Conservation (phyloP, 352 stramenopile genomes). For the Phytophthora pistaciae region DNA sequence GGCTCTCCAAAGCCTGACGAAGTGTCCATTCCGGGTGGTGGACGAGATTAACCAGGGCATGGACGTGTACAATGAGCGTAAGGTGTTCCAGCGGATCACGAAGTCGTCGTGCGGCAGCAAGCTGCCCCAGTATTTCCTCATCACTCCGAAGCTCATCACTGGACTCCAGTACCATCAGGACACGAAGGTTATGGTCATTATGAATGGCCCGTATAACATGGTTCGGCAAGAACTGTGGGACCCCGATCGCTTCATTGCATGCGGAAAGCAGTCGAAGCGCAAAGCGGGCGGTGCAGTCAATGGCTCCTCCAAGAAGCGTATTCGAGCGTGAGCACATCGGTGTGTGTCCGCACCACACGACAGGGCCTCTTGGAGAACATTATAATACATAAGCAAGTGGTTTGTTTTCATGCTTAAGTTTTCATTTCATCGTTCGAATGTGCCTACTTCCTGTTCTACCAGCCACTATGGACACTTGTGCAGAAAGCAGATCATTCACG, state of each 20-base stretch:
- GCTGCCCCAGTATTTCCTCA: slow-evolving; percentile 90
- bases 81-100: slow-evolving; percentile 90
- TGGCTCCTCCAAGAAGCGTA: slow-evolving; percentile 36
- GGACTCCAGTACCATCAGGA: slow-evolving; percentile 86
- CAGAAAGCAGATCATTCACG: slow-evolving; percentile 10
- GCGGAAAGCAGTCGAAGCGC: slow-evolving; percentile 49
- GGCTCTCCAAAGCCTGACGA: slow-evolving; percentile 87
- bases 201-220: slow-evolving; percentile 89
- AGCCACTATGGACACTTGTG: slow-evolving; percentile 8
- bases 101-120: slow-evolving; percentile 89
- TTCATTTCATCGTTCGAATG: slow-evolving; percentile 31
- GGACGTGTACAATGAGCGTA: slow-evolving; percentile 92
- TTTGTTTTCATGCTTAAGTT: slow-evolving; percentile 19
- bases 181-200: slow-evolving; percentile 90
- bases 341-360: slow-evolving; percentile 15
- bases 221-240: slow-evolving; percentile 84
- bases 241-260: slow-evolving; percentile 56
- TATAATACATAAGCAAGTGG: slow-evolving; percentile 18
- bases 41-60: slow-evolving; percentile 93
- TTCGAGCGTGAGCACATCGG: slow-evolving; percentile 30
- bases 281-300: slow-evolving; percentile 10
- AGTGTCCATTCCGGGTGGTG: slow-evolving; percentile 89
- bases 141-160: slow-evolving; percentile 91
- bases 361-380: slow-evolving; percentile 5
- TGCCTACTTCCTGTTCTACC: slow-evolving; percentile 8